phyloP scores from a whole-genome alignment of 2,329 filamentous ascomycete genomes.

The Incumbomyces lentus region DNA sequence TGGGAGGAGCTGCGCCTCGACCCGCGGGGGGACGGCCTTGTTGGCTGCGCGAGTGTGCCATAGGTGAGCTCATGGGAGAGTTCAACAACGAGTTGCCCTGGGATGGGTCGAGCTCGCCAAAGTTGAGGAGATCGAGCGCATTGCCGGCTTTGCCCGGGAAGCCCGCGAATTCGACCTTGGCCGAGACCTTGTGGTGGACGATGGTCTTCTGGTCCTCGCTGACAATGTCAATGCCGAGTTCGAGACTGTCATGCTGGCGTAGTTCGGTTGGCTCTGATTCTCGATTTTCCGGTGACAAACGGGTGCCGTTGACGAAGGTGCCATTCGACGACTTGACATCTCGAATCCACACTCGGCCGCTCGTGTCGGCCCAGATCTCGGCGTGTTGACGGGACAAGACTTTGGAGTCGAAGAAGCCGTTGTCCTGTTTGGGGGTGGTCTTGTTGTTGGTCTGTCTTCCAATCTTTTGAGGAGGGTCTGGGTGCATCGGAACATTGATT shows the following conservation, averaged over 20 bases:
- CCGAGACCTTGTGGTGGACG: constrained; percentile 95
- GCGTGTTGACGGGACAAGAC: constrained; percentile 93
- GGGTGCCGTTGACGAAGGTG: constrained; percentile 89
- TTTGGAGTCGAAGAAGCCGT: constrained; percentile 97
- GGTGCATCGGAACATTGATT: constrained; percentile 82
- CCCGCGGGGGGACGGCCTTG: constrained; percentile 58
- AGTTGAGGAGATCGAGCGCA: constrained; percentile 61
- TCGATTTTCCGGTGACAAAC: constrained; percentile 84
- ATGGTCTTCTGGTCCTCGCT: constrained; percentile 98
- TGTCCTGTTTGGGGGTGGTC: constrained; percentile 78
- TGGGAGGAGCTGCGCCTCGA: constrained; percentile 49
- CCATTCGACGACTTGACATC: constrained; percentile 98
- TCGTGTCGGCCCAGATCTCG: constrained; percentile 74
- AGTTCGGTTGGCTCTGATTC: constrained; percentile 94
- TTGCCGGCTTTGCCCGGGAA: constrained; percentile 65
- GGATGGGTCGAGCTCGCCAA: constrained; percentile 76
- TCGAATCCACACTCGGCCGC: constrained; percentile 85
- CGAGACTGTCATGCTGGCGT: constrained; percentile 80
- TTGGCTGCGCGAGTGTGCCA: constrained; percentile 58
- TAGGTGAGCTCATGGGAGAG: constrained; percentile 53
- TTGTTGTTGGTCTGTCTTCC: constrained; percentile 96
- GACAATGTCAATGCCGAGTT: constrained; percentile 95
- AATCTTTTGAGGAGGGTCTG: constrained; percentile 78
- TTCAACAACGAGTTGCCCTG: constrained; percentile 64
- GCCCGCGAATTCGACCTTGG: constrained; percentile 91